Conservation (phyloP, 2,329 filamentous ascomycete species). For the Penicillium sp. region DNA sequence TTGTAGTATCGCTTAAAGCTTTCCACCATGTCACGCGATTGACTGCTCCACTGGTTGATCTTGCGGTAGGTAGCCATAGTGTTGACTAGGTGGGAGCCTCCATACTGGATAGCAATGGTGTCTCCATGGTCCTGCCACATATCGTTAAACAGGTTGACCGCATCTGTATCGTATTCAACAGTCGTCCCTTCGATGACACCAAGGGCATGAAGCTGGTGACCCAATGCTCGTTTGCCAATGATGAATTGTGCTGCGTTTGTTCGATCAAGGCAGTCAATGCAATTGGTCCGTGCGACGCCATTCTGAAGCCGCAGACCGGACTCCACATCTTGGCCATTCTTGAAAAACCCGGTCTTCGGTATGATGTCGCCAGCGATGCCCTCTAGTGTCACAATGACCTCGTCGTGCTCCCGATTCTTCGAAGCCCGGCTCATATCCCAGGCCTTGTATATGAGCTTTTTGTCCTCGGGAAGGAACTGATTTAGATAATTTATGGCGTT, state of each 20-base stretch:
- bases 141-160: conserved; percentile 91
- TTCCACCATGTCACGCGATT: conserved; percentile 97
- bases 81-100: conserved; percentile 94
- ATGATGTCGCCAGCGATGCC: conserved; percentile 85
- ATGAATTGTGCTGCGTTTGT: conserved; percentile 98
- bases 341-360: conserved; percentile 85
- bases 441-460: conserved; percentile 88
- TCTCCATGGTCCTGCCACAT: conserved; percentile 99
- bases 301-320: conserved; percentile 74
- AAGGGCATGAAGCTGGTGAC: conserved; percentile 85
- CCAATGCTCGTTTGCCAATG: conserved; percentile 89
- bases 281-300: conserved; percentile 91
- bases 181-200: conserved; percentile 77
- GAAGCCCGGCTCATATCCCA: conserved; percentile 98
- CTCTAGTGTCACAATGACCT: conserved; percentile 86
- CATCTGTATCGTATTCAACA: conserved; percentile 92
- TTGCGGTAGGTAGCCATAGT: conserved; percentile 99
- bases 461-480: conserved; percentile 78
- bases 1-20: conserved; percentile 99
- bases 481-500: conserved; percentile 88
- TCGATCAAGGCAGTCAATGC: conserved; percentile 94
- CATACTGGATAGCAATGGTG: conserved; percentile 96
- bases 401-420: conserved; percentile 82
- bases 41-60: conserved; percentile 97
- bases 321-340: conserved; percentile 74